Evolutionary conservation across 2,329 filamentous ascomycete species (phyloP), one percentile per base, ranked within the genome.

Genomic region (Alternaria sp.): DNA sequence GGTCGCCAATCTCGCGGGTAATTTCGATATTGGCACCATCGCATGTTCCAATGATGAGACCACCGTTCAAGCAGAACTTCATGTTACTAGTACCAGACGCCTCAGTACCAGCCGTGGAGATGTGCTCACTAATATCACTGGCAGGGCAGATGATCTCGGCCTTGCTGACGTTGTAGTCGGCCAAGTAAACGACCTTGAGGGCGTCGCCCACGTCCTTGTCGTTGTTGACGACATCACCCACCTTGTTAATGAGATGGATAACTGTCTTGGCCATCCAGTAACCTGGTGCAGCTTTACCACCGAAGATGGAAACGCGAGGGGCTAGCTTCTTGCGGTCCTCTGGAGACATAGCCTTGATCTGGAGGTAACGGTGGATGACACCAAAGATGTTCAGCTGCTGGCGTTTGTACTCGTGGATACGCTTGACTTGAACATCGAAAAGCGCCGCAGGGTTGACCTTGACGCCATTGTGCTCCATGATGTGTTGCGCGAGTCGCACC

Each of bases 201-300:
- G 97, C 85, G 75, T 98, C 94, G 32, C 94, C 94, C 75, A 98
- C 90, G 34, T 98, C 95, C 44, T 88, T 85, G 74, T 99, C 95
- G 41, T 92, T 92, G 84, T 99, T 99, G 70, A 99, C 90, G 3
- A 98, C 92, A 16, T 88, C 83, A 4, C 93, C 93, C 27, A 98
- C 95, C 63, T 89, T 90, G 83, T 97, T 98, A 84, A 99, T 90
- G 59, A 99, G 87, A 77, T 98, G 94, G 72, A 99, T 99, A 69
- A 97, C 93, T 41, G 95, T 96, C 87, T 99, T 99, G 38, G 95
- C 95, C 95, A 98, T 99, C 95, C 95, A 99, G 85, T 99, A 99
- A 16, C 95, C 95, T 0, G 95, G 95, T 2, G 95, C 95, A 27
- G 95, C 95, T 83, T 99, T 99, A 72, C 95, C 95, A 76, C 95